Percentiles rank a stretch among this genome's conserved stretches.
These are phyloP conservation scores for Paramarasmius palmivorus DNA, from an alignment of 1,284 basidiomycete genomes.

Conservation along the genomic window DNA sequence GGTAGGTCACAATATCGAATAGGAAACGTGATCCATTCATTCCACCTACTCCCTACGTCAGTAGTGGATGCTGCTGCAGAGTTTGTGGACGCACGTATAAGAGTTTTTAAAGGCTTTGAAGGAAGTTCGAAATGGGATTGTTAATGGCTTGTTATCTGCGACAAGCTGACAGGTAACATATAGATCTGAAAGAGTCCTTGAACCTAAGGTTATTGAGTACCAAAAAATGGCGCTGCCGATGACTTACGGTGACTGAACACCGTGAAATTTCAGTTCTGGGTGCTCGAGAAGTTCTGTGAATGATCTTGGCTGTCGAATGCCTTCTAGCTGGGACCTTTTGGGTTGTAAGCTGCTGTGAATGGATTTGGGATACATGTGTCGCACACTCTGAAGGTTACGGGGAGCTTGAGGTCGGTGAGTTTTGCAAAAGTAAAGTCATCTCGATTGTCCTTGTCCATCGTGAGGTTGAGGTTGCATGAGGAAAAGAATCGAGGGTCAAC, in stretches of 20 bases:
- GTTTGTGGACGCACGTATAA: constrained; percentile 60
- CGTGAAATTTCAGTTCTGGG: constrained; percentile 78
- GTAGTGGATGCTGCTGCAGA: constrained; percentile 6
- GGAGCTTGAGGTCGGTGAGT: constrained; percentile 83
- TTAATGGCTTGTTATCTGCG: constrained; percentile 91
- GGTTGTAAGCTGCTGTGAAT: constrained; percentile 7
- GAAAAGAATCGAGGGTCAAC: too few species aligned
- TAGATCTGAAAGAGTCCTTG: constrained; percentile 83
- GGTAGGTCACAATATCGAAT: constrained; percentile 92
- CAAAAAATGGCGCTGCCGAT: constrained; percentile 7
- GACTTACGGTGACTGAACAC: constrained; percentile 75
- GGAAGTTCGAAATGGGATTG: constrained; percentile 87
- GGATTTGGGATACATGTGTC: constrained; percentile 22
- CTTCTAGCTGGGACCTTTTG: constrained; percentile 81
- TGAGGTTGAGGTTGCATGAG: not conserved
- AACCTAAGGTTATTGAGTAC: constrained; percentile 27
- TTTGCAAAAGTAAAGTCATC: constrained; percentile 90
- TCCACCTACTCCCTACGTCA: constrained; percentile 69
- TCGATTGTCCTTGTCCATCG: constrained; percentile 68
- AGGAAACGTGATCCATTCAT: constrained; percentile 90
- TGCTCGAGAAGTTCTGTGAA: constrained; percentile 78
- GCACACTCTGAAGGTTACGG: constrained; percentile 87
- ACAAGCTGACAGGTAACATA: constrained; percentile 91
- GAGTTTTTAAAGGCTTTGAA: constrained; percentile 89
- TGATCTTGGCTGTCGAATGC: constrained; percentile 64